A percentile compares a stretch with the other conserved stretches of the same genome.
Evolutionary conservation across 2,329 filamentous ascomycete species (phyloP).

Genomic region (Verticillium longisporum): DNA sequence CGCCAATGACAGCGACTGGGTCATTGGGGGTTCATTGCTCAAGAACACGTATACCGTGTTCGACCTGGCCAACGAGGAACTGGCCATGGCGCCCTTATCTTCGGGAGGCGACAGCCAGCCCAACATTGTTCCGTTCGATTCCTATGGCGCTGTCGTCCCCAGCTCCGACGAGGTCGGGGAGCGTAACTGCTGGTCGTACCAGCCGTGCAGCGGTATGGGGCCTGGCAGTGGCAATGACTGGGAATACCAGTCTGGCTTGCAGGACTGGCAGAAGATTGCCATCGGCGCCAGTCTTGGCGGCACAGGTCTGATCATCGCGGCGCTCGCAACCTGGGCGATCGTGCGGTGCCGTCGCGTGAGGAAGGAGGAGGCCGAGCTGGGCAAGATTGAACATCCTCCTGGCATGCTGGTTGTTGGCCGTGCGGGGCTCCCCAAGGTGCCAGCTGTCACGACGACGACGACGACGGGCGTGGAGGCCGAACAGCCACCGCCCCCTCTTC

Average conservation of each 20-base stretch:
- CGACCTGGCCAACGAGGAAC: conserved; percentile 22
- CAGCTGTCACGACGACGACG: neutral
- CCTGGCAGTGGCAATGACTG: neutral
- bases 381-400: neutral
- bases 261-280: neutral
- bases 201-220: neutral
- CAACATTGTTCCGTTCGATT: conserved; percentile 18
- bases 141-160: conserved; percentile 17
- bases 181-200: neutral
- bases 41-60: conserved; percentile 24
- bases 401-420: neutral
- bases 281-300: neutral
- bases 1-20: conserved; percentile 4
- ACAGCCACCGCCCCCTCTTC: neutral
- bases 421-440: neutral
- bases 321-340: conserved; percentile 4
- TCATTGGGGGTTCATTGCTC: conserved; percentile 17
- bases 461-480: neutral
- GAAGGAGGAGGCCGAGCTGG: neutral
- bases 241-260: neutral
- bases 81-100: conserved; percentile 21
- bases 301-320: neutral
- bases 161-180: conserved; percentile 9
- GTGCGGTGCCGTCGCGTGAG: conserved; percentile 4
- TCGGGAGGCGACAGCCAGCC: conserved; percentile 11